phyloP scores from a whole-genome alignment of 805 yeast species.

The Metschnikowia bowlesiae region DNA sequence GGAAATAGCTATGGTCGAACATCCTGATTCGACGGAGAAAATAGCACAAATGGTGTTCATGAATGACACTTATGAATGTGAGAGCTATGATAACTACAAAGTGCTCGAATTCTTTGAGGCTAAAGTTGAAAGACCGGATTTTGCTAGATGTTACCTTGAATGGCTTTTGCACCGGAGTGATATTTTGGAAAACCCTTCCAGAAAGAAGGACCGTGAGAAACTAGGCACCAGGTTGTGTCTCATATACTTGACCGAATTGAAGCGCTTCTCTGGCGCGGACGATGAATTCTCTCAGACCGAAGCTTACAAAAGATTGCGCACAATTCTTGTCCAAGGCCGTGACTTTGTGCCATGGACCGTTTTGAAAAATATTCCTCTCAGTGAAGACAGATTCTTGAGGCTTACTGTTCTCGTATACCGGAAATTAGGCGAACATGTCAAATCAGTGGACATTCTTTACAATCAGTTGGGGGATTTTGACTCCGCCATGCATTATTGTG shows the following conservation, averaged over 20 bases:
- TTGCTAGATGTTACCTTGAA: slow-evolving; percentile 42
- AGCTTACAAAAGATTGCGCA: slow-evolving; percentile 28
- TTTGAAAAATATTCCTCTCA: slow-evolving; percentile 29
- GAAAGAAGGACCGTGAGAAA: slow-evolving; percentile 19
- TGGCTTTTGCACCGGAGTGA: slow-evolving; percentile 39
- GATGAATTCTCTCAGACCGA: slow-evolving; percentile 13
- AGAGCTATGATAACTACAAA: slow-evolving; percentile 48
- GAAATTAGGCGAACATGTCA: slow-evolving; percentile 55
- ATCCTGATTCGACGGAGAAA: slow-evolving; percentile 5
- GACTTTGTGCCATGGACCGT: slow-evolving; percentile 37
- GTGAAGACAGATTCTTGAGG: slow-evolving; percentile 32
- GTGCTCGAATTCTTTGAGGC: slow-evolving; percentile 50
- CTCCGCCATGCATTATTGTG: slow-evolving; percentile 60
- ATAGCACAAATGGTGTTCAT: slow-evolving; percentile 52
- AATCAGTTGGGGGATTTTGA: slow-evolving; percentile 52
- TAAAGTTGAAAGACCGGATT: slow-evolving; percentile 17
- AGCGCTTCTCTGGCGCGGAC: slow-evolving; percentile 6
- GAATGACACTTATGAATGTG: slow-evolving; percentile 58
- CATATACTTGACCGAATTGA: slow-evolving; percentile 27
- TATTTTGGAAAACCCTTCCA: slow-evolving; percentile 16
- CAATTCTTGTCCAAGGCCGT: slow-evolving; percentile 28
- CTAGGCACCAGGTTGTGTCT: slow-evolving; percentile 34
- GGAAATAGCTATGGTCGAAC: slow-evolving; percentile 43
- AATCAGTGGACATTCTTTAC: slow-evolving; percentile 59
- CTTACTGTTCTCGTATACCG: slow-evolving; percentile 56